phyloP scores from a whole-genome alignment of 2,329 filamentous ascomycete species.

The Fusarium pininemorale region DNA sequence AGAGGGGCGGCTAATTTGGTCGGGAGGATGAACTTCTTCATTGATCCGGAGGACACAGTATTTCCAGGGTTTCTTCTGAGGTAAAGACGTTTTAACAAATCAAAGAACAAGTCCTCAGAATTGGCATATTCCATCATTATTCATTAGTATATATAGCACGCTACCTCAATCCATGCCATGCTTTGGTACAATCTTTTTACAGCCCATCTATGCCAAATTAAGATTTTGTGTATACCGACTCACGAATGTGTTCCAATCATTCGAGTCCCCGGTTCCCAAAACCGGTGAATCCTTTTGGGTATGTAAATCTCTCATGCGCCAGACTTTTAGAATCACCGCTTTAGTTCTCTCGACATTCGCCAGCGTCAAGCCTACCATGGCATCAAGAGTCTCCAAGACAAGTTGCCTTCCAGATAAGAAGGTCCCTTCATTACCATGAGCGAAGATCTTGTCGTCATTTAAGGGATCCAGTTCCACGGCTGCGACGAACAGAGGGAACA shows the following conservation, averaged over 20 bases:
- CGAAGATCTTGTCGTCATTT: constrained; percentile 12
- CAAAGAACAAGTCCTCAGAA: rapidly evolving
- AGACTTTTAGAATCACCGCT: constrained; percentile 57
- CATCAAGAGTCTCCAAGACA: constrained; percentile 39
- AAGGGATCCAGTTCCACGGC: constrained; percentile 34
- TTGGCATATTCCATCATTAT: neutral
- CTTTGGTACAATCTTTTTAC: neutral
- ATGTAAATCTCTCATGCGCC: constrained; percentile 53
- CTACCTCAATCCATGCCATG: neutral
- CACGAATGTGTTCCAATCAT: constrained; percentile 43
- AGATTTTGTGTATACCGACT: constrained; percentile 43
- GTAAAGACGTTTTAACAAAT: rapidly evolving
- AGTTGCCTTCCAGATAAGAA: constrained; percentile 24
- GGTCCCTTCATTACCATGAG: neutral
- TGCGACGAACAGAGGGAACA: constrained; percentile 36
- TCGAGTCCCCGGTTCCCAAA: neutral
- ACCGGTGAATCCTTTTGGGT: neutral
- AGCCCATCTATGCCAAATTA: constrained; percentile 30
- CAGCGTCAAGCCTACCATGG: constrained; percentile 52
- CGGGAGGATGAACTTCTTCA: constrained; percentile 32
- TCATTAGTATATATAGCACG: neutral
- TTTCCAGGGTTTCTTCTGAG: constrained; percentile 29
- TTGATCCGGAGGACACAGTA: constrained; percentile 14
- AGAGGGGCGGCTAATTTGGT: constrained; percentile 18
- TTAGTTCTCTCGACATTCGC: constrained; percentile 55